Evolutionary conservation across 331 rosid genomes (phyloP).

Genomic region (Saraca asoca): DNA sequence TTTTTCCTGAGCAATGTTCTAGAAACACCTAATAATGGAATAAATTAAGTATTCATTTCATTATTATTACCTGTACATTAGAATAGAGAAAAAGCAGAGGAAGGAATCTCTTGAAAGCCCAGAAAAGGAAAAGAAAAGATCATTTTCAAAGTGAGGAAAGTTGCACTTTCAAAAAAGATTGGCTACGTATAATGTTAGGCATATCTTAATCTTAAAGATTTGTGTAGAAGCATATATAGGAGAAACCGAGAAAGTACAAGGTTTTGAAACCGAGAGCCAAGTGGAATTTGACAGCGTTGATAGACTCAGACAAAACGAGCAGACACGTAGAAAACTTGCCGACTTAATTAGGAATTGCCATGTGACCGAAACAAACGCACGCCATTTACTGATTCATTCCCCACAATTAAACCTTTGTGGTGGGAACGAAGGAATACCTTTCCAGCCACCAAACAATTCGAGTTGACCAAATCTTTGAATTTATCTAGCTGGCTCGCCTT

Average conservation of each 20-base stretch:
- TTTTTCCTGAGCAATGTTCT: no score
- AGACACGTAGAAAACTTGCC: constrained; percentile 43
- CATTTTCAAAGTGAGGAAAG: constrained; percentile 30
- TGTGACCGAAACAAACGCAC: no score
- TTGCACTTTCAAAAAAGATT: constrained; percentile 40
- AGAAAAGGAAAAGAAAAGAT: not conserved
- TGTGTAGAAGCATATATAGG: no score
- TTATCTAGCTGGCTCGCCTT: constrained; percentile 17
- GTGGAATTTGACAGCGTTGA: no score
- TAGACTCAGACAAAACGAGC: constrained; percentile 11
- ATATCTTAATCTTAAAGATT: not conserved
- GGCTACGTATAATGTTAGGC: not conserved
- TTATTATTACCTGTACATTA: not conserved
- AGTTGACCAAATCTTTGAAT: constrained; percentile 44
- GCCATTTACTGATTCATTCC: constrained; percentile 33
- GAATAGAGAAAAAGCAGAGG: not conserved
- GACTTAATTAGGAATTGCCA: no score
- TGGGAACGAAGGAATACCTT: constrained; percentile 29
- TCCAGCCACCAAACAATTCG: constrained; percentile 29
- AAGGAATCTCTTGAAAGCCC: constrained; percentile 11
- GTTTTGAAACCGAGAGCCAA: no score
- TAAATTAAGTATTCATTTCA: constrained; percentile 28
- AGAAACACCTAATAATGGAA: not conserved
- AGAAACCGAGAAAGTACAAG: constrained; percentile 20
- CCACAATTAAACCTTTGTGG: constrained; percentile 5